Evolutionary conservation across 495 filamentous ascomycete genomes (phyloP).

Genomic region (Hyaloscypha finlandica): DNA sequence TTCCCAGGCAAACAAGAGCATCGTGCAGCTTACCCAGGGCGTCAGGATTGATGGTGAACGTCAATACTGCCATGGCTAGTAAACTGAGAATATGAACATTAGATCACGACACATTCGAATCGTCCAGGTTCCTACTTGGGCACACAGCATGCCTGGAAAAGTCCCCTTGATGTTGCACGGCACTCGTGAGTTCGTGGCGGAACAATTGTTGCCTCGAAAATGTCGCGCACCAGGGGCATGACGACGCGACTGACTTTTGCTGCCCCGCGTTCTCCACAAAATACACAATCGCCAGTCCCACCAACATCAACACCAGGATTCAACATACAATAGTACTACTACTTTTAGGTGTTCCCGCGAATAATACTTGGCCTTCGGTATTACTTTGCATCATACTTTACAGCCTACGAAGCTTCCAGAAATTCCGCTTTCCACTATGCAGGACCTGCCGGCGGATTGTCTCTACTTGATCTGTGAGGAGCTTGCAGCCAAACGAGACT

Average conservation of each 20-base stretch:
- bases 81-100: neutral
- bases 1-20: conserved; percentile 79
- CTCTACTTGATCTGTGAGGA: conserved; percentile 59
- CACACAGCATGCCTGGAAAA: neutral
- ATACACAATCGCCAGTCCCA: neutral
- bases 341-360: neutral
- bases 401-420: neutral
- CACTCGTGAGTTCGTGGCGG: neutral
- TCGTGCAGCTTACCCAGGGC: conserved; percentile 78
- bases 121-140: neutral
- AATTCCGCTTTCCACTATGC: conserved; percentile 10
- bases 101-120: neutral
- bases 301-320: neutral
- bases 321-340: conserved; percentile 5
- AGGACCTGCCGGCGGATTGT: conserved; percentile 57
- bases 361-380: neutral
- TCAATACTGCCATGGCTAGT: conserved; percentile 64
- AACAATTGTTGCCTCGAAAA: neutral
- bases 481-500: conserved; percentile 51
- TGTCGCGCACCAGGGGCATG: neutral
- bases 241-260: neutral
- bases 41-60: conserved; percentile 76
- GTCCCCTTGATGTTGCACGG: neutral
- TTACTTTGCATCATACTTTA: neutral
- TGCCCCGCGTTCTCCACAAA: conserved; percentile 17